These are phyloP conservation scores for Xylariaceae sp. DNA, from an alignment of 2,329 filamentous ascomycete species.

Conservation along the genomic window DNA sequence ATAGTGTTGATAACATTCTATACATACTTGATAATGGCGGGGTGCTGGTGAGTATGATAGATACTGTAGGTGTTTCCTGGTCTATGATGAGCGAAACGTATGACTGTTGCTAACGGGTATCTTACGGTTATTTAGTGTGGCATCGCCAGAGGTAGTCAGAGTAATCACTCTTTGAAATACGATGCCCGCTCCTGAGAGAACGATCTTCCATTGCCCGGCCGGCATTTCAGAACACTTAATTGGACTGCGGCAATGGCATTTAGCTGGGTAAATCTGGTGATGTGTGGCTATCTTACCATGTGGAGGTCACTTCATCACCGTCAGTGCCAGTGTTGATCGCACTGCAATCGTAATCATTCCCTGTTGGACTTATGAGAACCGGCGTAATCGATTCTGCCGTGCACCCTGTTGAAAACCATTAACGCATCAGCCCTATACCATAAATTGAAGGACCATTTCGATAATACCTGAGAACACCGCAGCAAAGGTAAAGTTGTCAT, in stretches of 20 bases:
- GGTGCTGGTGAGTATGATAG: conserved; percentile 36
- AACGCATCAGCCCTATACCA: neutral
- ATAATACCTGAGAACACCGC: conserved; percentile 35
- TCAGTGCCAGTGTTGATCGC: conserved; percentile 32
- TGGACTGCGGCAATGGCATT: conserved; percentile 21
- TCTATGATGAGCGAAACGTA: too few relatives aligned
- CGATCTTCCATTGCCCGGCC: conserved; percentile 36
- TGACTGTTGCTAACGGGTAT: too few relatives aligned
- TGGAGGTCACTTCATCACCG: conserved; percentile 34
- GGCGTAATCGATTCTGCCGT: conserved; percentile 33
- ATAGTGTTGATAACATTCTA: neutral
- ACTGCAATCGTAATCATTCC: conserved; percentile 34
- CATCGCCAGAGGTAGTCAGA: conserved; percentile 31
- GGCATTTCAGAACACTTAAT: conserved; percentile 36
- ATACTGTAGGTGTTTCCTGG: conserved; percentile 37
- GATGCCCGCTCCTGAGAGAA: conserved; percentile 34
- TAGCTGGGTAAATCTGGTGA: neutral
- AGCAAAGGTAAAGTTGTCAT: conserved; percentile 36
- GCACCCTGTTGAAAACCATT: conserved; percentile 29
- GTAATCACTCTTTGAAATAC: conserved; percentile 35
- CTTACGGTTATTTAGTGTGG: conserved; percentile 29
- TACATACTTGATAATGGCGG: conserved; percentile 32
- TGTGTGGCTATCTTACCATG: conserved; percentile 29
- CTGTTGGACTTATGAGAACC: conserved; percentile 31
- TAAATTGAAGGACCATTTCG: neutral